Base-by-base conservation (phyloP, 371 early-diverging fungal species). In the Funneliformis caledonium region DNA sequence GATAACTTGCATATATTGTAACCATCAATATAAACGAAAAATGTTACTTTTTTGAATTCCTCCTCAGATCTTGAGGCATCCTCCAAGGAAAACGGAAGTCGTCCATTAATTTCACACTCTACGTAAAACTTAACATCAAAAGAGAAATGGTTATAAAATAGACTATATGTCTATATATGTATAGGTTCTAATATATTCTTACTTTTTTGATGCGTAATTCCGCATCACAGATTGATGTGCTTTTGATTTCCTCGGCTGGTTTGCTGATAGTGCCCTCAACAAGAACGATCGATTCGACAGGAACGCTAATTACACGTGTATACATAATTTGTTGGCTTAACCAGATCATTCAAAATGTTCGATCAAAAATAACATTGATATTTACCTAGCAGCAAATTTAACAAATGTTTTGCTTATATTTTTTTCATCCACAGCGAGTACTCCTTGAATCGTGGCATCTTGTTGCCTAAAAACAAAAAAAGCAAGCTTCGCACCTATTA, bases 21-120 rank as follows among this genome's bases (percentile, higher is more conserved):
- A 61, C 59, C 81, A 82, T 76, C 83, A 83, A 8, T 74, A 65
- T 61, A 19, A 33, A 31, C 26, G 5, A 26, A 78, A 11, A 47
- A 61, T 50, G 4, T 81, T 82, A 82, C 83, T 52, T 85, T 85
- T 81, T 93, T 94, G 84, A 91, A 91, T 75, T 96, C 95, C n/a
- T 89, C 85, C 79, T 94, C 95, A 31, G 96, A 94, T 33, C 97
- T 92, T 7, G 96, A 89, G 52, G 98, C 99, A 85, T 99, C 99
- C 85, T 99, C 99, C 37, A 99, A 81, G 14, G 94, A 91, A 90
- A 99, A 99, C 7, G 99, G 99, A 72, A 99, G 91, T 78, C 95
- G 93, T 9, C 85, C 91, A 80, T 89, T 84, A 78, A 95, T 94
- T 82, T 94, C 94, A 83, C 95, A 94, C 80, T 93, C 88, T 59